Evolutionary conservation across 495 filamentous ascomycete genomes (phyloP), one percentile per base, ranked within the genome.

Genomic region (Pseudevernia furfuracea): DNA sequence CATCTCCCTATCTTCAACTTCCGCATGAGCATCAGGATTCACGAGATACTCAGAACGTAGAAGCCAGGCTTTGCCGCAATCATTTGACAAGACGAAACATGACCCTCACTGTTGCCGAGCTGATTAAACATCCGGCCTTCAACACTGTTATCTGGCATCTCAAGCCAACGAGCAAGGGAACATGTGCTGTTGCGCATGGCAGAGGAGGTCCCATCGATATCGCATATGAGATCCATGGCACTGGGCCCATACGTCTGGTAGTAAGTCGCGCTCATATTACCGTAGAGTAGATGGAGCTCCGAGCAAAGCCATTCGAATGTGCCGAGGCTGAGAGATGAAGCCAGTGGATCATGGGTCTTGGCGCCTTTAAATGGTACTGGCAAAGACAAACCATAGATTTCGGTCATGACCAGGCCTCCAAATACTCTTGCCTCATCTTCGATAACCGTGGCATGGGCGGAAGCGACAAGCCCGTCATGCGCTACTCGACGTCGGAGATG

Each of bases 401-500:
- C 66, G 88, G 86, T 44, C 89, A 93, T 44, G 61, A 83, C 17
- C 75, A 82, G 58, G 79, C 76, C 37, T 74, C 79, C 63, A 75
- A 81, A 56, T 92, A 91, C 76, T 84, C 85, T 2, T 84, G 80
- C 64, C 79, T 94, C 25, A 74, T 92, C 60, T 80, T 89, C 68
- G 91, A 94, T 76, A 94, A 73, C 63, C 71, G 69, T 66, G 90
- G 90, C 60, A 88, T 93, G 70, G 89, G 90, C 64, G 80, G 81
- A 64, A 87, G 84, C 44, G 87, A 88, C 74, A 91, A 87, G 72
- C 91, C 90, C 3, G 61, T 80, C 34, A 73, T 82, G 71, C 81
- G 88, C 38, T 92, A 92, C 73, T 82, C 82, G 58, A 89, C 87
- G n/a, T 80, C 76, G 60, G 86, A 87, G 62, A 91, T 92, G 89